phyloP scores from a whole-genome alignment of 768 basidiomycete genomes.

The Sistotremastrum niveocremeum region DNA sequence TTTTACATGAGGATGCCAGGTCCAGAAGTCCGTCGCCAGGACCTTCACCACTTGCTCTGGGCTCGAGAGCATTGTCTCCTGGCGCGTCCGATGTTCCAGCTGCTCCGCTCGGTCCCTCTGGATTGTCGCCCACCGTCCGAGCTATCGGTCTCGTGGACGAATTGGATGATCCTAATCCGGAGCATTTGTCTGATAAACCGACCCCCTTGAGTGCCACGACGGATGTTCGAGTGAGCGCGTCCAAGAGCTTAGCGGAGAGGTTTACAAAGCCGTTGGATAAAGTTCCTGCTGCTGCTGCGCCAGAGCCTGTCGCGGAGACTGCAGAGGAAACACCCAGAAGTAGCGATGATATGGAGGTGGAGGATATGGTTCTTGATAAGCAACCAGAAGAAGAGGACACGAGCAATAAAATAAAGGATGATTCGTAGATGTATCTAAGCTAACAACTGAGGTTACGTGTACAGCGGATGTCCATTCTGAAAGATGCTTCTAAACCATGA shows the following conservation, averaged over 20 bases:
- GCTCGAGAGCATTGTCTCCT: conserved; percentile 20
- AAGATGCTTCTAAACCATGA: too few relatives aligned
- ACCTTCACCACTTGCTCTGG: conserved; percentile 53
- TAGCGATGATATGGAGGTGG: conserved; percentile 7
- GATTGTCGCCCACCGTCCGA: conserved; percentile 27
- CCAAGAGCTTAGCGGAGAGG: neutral
- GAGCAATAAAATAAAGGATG: neutral
- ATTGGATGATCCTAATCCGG: conserved; percentile 71
- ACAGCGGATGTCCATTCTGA: too few relatives aligned
- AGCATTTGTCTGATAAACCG: conserved; percentile 73
- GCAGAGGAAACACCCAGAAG: neutral
- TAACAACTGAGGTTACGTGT: too few relatives aligned
- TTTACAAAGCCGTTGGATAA: conserved; percentile 11
- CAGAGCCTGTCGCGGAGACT: neutral
- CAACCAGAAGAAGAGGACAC: conserved; percentile 7
- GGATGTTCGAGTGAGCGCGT: neutral
- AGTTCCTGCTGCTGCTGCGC: conserved; percentile 1
- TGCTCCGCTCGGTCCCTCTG: conserved; percentile 16
- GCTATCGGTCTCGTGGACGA: conserved; percentile 68
- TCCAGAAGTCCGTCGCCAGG: conserved; percentile 54
- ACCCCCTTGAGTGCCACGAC: conserved; percentile 37
- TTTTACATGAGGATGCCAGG: conserved; percentile 72
- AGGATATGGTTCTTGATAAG: conserved; percentile 12
- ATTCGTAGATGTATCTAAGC: too few relatives aligned
- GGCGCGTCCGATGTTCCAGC: conserved; percentile 4